phyloP scores from a whole-genome alignment of 164 flowering plant genomes.

The Chimonanthus salicifolius region DNA sequence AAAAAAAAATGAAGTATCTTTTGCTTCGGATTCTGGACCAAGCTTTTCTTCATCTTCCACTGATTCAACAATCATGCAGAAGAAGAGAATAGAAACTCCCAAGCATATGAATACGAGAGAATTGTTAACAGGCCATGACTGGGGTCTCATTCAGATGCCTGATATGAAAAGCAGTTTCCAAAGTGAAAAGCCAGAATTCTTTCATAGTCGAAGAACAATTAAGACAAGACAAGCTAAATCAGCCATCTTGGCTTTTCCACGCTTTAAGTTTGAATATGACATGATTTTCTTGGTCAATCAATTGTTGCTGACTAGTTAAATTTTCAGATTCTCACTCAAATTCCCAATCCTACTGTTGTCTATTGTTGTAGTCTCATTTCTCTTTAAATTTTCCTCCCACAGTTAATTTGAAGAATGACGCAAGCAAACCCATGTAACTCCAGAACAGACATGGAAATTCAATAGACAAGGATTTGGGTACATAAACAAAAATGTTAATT shows the following conservation, averaged over 20 bases:
- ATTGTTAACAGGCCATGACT: conserved; percentile 14
- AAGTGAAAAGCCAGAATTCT: conserved; percentile 10
- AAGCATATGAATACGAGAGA: conserved; percentile 11
- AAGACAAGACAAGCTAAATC: conserved; percentile 41
- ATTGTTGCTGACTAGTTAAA: neutral
- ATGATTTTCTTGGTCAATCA: conserved; percentile 10
- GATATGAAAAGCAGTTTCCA: neutral
- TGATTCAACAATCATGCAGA: conserved; percentile 36
- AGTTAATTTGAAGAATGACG: neutral
- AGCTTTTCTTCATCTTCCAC: conserved; percentile 55
- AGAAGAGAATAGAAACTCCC: neutral
- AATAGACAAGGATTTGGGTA: neutral
- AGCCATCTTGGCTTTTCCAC: conserved; percentile 65
- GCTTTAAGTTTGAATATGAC: conserved; percentile 55
- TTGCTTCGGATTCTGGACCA: conserved; percentile 41
- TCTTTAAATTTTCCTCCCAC: neutral
- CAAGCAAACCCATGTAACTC: neutral
- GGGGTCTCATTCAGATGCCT: conserved; percentile 19
- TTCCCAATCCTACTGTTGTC: neutral
- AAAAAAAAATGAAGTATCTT: conserved; percentile 30
- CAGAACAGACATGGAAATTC: neutral
- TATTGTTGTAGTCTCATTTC: neutral
- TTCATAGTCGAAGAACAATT: conserved; percentile 31
- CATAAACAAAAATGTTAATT: neutral
- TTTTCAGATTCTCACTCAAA: too few relatives aligned